Conservation (phyloP, 2,329 filamentous ascomycete species). For the Penicillium polonicum region DNA sequence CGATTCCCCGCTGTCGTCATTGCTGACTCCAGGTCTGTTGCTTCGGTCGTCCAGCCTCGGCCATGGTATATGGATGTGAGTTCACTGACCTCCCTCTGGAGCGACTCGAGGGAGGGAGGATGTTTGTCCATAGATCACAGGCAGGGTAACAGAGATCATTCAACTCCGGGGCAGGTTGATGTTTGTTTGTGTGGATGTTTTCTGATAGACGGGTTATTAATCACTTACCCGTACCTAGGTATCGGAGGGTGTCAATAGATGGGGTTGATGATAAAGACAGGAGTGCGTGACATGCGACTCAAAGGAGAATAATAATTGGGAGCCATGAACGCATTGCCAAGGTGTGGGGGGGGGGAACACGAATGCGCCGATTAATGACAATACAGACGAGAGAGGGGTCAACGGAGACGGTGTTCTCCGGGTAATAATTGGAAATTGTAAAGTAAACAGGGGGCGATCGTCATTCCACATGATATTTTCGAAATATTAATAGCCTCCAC, state of each 20-base stretch:
- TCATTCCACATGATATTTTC: not conserved
- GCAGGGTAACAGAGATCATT: not conserved
- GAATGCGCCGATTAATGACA: constrained; percentile 2
- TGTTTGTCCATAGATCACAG: constrained; percentile 6
- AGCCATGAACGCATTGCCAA: constrained; percentile 5
- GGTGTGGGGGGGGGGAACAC: not conserved
- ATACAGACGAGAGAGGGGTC: constrained; percentile 6
- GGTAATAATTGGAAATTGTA: not conserved
- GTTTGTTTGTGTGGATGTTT: not conserved
- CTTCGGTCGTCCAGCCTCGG: constrained; percentile 1
- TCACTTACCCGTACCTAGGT: not conserved
- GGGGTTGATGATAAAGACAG: not conserved
- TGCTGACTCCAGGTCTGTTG: not conserved
- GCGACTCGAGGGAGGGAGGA: constrained; percentile 1
- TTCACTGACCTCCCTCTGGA: constrained; percentile 1
- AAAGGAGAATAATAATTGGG: not conserved
- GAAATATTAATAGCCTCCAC: not conserved
- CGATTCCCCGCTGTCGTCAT: not conserved
- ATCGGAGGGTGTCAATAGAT: not conserved
- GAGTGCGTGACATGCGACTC: not conserved
- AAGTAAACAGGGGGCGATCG: not conserved
- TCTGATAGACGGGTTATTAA: not conserved
- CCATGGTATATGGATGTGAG: constrained; percentile 1
- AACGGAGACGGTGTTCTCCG: not conserved
- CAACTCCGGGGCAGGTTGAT: not conserved